Evolutionary conservation across 345 rosid genomes (phyloP).

Genomic region (Ceriops zippeliana): DNA sequence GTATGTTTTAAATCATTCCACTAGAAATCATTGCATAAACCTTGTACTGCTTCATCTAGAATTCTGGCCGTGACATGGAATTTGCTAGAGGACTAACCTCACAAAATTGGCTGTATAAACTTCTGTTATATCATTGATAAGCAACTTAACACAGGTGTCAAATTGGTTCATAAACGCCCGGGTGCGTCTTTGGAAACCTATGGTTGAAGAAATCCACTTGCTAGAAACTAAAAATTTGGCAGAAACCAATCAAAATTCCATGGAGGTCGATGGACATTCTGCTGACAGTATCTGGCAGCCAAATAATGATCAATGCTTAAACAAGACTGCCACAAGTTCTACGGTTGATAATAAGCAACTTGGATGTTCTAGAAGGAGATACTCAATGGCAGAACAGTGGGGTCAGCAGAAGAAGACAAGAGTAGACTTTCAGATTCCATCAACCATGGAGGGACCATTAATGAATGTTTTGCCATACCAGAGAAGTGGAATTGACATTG

Average conservation of each 20-base stretch:
- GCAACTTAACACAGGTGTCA: constrained; percentile 41
- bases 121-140: background rate
- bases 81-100: no score
- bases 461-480: constrained; percentile 40
- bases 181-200: constrained; percentile 62
- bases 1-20: no score
- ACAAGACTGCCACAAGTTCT: constrained; percentile 17
- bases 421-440: constrained; percentile 31
- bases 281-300: constrained; percentile 21
- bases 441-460: constrained; percentile 33
- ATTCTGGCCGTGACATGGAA: no score
- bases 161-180: constrained; percentile 69
- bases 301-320: constrained; percentile 20
- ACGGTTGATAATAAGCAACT: constrained; percentile 20
- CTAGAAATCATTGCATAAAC: no score
- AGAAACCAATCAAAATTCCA: constrained; percentile 21
- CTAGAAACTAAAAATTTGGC: constrained; percentile 44
- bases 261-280: constrained; percentile 19
- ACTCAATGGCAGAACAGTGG: constrained; percentile 21
- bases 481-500: constrained; percentile 28
- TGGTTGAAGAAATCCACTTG: constrained; percentile 64
- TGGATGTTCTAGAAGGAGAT: constrained; percentile 18
- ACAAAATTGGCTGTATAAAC: no score
- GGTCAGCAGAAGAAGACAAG: constrained; percentile 44
- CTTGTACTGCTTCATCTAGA: no score